Percentiles rank a stretch among this genome's conserved stretches.
Conservation (phyloP, 345 rosid species). For the Linum trigynum region DNA sequence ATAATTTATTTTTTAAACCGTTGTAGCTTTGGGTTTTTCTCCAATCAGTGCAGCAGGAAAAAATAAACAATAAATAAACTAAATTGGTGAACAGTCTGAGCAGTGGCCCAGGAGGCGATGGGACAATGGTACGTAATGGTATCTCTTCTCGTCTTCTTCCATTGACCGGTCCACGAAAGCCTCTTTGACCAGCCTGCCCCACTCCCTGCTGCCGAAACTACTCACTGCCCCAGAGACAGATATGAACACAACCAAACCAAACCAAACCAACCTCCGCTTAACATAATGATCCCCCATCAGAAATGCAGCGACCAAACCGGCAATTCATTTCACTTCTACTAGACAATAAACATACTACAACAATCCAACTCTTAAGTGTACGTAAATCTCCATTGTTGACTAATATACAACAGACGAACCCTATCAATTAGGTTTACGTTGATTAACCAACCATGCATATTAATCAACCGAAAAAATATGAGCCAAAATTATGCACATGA, state of each 20-base stretch:
- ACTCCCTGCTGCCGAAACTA: slow-evolving; percentile 6
- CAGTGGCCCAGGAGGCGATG: slow-evolving; percentile 13
- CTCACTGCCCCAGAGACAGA: slow-evolving; percentile 11
- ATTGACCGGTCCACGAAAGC: slow-evolving; percentile 30
- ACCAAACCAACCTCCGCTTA: slow-evolving; percentile 19
- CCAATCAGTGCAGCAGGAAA: background rate
- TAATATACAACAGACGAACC: too few relatives aligned
- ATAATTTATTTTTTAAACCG: too few relatives aligned
- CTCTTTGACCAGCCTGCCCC: slow-evolving; percentile 35
- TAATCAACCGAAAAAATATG: too few relatives aligned
- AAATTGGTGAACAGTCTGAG: slow-evolving; percentile 14
- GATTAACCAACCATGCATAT: too few relatives aligned
- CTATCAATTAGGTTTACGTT: too few relatives aligned
- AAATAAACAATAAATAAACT: slow-evolving; percentile 8
- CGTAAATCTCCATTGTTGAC: too few relatives aligned
- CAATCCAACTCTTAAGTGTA: too few relatives aligned
- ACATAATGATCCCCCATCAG: slow-evolving; percentile 18
- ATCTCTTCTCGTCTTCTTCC: slow-evolving; percentile 1
- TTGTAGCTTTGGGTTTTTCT: too few relatives aligned
- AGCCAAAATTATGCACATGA: too few relatives aligned
- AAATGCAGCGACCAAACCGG: background rate
- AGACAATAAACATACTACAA: too few relatives aligned
- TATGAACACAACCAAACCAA: slow-evolving; percentile 14
- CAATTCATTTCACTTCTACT: too few relatives aligned
- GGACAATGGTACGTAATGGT: slow-evolving; percentile 24